Evolutionary conservation across 164 flowering plant species (phyloP).

Genomic region (Piper betle): DNA sequence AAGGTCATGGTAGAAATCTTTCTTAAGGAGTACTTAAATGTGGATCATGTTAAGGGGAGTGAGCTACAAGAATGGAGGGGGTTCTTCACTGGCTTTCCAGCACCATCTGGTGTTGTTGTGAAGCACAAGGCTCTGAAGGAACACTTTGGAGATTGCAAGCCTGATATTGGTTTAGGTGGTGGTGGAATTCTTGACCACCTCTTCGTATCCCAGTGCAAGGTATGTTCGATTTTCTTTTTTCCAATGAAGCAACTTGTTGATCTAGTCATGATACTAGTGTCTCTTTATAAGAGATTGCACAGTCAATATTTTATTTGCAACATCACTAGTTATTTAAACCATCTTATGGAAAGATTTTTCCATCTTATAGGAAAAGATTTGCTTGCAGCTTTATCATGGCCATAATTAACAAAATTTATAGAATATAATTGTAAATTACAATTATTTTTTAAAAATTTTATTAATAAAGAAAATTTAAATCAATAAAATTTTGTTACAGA

Average conservation of each 20-base stretch:
- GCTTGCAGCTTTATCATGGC: too few species aligned
- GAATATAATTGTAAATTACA: too few species aligned
- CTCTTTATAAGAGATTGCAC: too few species aligned
- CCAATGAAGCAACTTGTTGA: too few species aligned
- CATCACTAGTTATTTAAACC: neutral
- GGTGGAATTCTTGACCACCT: slow-evolving; percentile 29
- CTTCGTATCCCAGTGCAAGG: slow-evolving; percentile 78
- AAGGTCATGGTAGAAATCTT: slow-evolving; percentile 80
- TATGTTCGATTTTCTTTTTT: slow-evolving; percentile 8
- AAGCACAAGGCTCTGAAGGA: slow-evolving; percentile 55
- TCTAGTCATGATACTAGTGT: too few species aligned
- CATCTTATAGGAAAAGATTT: too few species aligned
- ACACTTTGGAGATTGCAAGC: slow-evolving; percentile 42
- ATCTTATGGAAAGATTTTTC: too few species aligned
- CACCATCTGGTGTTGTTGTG: slow-evolving; percentile 41
- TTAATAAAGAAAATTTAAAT: too few species aligned
- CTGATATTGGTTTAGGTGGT: slow-evolving; percentile 63
- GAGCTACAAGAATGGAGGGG: slow-evolving; percentile 38
- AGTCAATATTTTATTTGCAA: neutral
- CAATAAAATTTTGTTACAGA: too few species aligned
- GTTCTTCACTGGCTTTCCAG: slow-evolving; percentile 47
- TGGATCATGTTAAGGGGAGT: slow-evolving; percentile 53
- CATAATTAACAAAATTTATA: too few species aligned
- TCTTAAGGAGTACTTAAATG: slow-evolving; percentile 52
- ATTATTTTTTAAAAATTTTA: too few species aligned